Evolutionary conservation across 345 rosid genomes (phyloP), one percentile per base, ranked within the genome.

Genomic region (Eucalyptus marginata): DNA sequence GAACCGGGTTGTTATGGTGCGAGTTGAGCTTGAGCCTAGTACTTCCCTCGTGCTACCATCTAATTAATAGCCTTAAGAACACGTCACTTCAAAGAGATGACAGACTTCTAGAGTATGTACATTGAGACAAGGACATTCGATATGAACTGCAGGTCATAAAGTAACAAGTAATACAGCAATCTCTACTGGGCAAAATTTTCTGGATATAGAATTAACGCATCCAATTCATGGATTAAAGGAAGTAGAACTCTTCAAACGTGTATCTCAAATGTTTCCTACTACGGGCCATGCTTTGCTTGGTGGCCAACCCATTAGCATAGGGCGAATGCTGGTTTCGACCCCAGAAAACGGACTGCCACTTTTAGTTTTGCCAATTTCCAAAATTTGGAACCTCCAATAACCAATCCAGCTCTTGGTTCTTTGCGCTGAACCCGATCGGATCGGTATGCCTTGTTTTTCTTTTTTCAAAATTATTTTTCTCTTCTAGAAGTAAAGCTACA

Each of bases 1-100:
- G 0, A 52, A 18, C 24, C 0, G 0, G 24, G 24, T 3, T 52
- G 5, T 56, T 56, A 24, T 0, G 1, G 36, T 64, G 33, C 3
- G 5, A 64, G 36, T 2, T 64, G 76, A 64, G 10, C 76, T 64
- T 36, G 4, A 64, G 36, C 20, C 71, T 29, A 64, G 36, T n/a
- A n/a, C 10, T n/a, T n/a, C 71, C 18, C 36, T 1, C 20, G 5
- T 64, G 71, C 71, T 29, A n/a, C 20, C 71, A 64, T 64, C 10
- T 0, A 14, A 31, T 64, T 64, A n/a, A 29, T 64, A 64, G 18
- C 71, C 36, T 64, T 64, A 2, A 64, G 76, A 64, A 64, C 76
- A n/a, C 1, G 76, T 64, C 76, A 64, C 76, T 64, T 64, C 0
- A 2, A 64, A 64, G 76, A 64, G 36, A n/a, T 64, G 76, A 7